Conservation (phyloP, 2,329 filamentous ascomycete species). For the Cladosporium halotolerans region DNA sequence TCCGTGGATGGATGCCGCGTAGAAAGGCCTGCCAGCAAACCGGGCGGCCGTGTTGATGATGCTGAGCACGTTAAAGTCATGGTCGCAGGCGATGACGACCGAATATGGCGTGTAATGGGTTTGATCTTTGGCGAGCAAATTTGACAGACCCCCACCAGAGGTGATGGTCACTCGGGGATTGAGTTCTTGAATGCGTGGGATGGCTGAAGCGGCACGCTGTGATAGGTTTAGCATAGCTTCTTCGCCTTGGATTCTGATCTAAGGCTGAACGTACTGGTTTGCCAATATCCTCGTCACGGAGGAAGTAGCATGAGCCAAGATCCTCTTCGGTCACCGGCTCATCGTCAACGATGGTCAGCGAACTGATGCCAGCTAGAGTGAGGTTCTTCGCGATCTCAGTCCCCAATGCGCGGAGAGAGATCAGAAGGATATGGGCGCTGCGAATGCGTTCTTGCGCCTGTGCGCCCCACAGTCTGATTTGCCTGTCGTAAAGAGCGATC, state of each 20-base stretch:
- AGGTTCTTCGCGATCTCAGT: constrained; percentile 98
- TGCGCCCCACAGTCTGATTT: constrained; percentile 95
- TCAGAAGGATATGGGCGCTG: constrained; percentile 79
- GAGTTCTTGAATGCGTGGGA: constrained; percentile 70
- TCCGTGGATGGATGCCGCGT: constrained; percentile 79
- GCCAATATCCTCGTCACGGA: constrained; percentile 66
- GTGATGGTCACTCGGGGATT: constrained; percentile 81
- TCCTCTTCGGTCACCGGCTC: constrained; percentile 70
- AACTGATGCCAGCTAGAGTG: constrained; percentile 85
- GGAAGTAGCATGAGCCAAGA: constrained; percentile 63
- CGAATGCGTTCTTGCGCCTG: constrained; percentile 86
- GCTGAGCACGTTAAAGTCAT: constrained; percentile 66
- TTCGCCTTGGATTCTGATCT: background rate
- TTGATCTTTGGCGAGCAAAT: constrained; percentile 63
- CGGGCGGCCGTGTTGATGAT: constrained; percentile 83
- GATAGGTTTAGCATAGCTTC: background rate
- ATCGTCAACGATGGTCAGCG: constrained; percentile 81
- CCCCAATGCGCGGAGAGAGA: constrained; percentile 79
- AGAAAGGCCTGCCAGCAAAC: constrained; percentile 72
- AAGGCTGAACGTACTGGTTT: constrained; percentile 52
- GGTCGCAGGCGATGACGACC: constrained; percentile 83
- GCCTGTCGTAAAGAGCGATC: constrained; percentile 92
- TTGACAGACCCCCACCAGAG: constrained; percentile 40
- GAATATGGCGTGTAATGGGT: constrained; percentile 76
- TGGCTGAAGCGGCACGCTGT: constrained; percentile 74